Evolutionary conservation across 331 rosid species (phyloP).

Genomic region (Quercus phellos): DNA sequence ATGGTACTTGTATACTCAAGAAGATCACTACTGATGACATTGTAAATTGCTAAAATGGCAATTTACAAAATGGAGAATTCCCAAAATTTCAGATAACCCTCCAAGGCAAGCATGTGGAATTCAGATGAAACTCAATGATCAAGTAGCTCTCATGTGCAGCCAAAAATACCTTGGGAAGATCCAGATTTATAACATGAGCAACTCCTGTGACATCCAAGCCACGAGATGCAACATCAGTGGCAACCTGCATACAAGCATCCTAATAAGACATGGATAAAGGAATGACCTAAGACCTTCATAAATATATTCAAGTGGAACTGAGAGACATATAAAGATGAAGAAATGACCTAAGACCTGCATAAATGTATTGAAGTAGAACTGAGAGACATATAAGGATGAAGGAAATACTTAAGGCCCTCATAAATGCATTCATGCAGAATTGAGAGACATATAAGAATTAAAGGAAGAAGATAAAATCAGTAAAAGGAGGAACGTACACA

Average conservation of each 20-base stretch:
- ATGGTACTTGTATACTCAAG: background rate
- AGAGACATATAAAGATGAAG: background rate
- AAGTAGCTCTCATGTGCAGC: slow-evolving; percentile 4
- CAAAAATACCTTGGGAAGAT: slow-evolving; percentile 79
- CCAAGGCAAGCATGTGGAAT: slow-evolving; percentile 5
- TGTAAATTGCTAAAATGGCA: slow-evolving; percentile 13
- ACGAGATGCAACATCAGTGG: slow-evolving; percentile 89
- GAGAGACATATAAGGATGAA: background rate
- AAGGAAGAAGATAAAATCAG: background rate
- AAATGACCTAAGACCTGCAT: background rate
- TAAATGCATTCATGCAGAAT: slow-evolving; percentile 3
- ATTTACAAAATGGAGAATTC: slow-evolving; percentile 13
- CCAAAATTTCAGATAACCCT: slow-evolving; percentile 21
- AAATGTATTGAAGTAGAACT: too few species aligned
- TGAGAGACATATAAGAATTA: background rate
- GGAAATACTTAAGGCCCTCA: background rate
- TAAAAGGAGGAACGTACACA: too few species aligned
- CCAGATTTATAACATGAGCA: slow-evolving; percentile 78
- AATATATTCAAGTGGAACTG: background rate
- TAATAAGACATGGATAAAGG: background rate
- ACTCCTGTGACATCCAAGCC: slow-evolving; percentile 94
- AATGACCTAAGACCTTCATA: background rate
- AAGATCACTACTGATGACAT: background rate
- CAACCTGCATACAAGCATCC: slow-evolving; percentile 49
- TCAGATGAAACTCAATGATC: slow-evolving; percentile 15